Conservation (phyloP, 2,329 filamentous ascomycete species). For the Trichoderma koningiopsis region DNA sequence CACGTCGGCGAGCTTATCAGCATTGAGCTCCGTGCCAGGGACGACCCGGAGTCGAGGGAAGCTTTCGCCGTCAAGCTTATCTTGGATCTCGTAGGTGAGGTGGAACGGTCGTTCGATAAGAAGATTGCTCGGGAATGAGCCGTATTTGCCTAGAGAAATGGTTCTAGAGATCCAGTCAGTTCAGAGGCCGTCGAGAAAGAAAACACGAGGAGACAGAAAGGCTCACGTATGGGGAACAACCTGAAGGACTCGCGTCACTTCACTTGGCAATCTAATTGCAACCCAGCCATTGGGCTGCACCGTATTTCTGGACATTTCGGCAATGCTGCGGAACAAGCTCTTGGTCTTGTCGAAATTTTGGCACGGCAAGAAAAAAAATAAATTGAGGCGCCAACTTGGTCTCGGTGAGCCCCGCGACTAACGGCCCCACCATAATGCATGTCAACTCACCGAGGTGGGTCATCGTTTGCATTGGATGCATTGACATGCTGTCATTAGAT, state of each 20-base stretch:
- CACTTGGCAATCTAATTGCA: conserved; percentile 61
- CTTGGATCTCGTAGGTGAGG: conserved; percentile 85
- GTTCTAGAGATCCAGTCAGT: conserved; percentile 57
- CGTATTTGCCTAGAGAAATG: conserved; percentile 90
- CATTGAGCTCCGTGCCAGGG: conserved; percentile 78
- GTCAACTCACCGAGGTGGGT: conserved; percentile 22
- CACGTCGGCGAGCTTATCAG: conserved; percentile 65
- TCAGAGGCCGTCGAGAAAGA: not conserved
- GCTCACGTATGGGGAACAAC: conserved; percentile 62
- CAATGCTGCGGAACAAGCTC: not conserved
- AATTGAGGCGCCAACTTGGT: conserved; percentile 26
- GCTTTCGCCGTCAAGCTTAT: conserved; percentile 64
- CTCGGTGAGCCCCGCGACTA: conserved; percentile 38
- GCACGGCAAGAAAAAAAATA: conserved; percentile 25
- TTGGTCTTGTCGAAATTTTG: not conserved
- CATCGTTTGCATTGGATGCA: not conserved
- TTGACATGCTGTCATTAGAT: not conserved
- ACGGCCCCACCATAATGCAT: conserved; percentile 20
- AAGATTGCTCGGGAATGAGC: conserved; percentile 84
- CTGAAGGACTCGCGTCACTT: conserved; percentile 59
- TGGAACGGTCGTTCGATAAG: conserved; percentile 90
- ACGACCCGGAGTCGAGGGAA: conserved; percentile 77
- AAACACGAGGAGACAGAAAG: conserved; percentile 4
- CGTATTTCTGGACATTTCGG: conserved; percentile 38
- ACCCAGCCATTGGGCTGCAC: conserved; percentile 62